A percentile compares a stretch with the other conserved stretches of the same genome.
Conservation (phyloP, 352 stramenopile species). For the Phytophthora tubulina region DNA sequence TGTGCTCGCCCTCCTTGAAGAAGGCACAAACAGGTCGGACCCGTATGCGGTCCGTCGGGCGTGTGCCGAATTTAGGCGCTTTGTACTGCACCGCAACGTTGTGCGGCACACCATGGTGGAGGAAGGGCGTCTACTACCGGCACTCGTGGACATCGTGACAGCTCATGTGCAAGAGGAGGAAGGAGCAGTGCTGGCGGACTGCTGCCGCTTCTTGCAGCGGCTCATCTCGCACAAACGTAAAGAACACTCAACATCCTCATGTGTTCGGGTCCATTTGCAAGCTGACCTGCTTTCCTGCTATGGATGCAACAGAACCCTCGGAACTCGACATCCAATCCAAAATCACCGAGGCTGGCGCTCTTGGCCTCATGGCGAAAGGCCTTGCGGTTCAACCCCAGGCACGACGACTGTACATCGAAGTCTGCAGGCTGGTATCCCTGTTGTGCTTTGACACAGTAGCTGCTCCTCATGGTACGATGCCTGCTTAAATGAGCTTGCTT, state of each 20-base stretch:
- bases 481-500: not conserved
- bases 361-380: conserved; percentile 44
- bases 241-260: not conserved
- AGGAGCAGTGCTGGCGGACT: conserved; percentile 49
- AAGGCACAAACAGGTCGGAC: conserved; percentile 38
- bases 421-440: conserved; percentile 49
- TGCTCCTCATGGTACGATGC: conserved; percentile 50
- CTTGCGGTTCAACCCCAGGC: conserved; percentile 39
- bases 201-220: conserved; percentile 56
- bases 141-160: conserved; percentile 38
- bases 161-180: conserved; percentile 43
- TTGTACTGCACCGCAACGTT: conserved; percentile 46
- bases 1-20: conserved; percentile 49
- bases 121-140: conserved; percentile 43
- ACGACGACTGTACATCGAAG: conserved; percentile 44
- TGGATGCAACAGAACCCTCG: conserved; percentile 40
- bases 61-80: conserved; percentile 60
- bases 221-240: conserved; percentile 63
- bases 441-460: conserved; percentile 65
- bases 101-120: conserved; percentile 47
- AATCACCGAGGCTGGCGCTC: conserved; percentile 54
- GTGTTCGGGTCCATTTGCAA: too few relatives aligned
- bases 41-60: conserved; percentile 62
- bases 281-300: conserved; percentile 9
- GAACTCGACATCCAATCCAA: conserved; percentile 69